Conservation (phyloP, 352 stramenopile genomes). For the Phytophthora cactorum region DNA sequence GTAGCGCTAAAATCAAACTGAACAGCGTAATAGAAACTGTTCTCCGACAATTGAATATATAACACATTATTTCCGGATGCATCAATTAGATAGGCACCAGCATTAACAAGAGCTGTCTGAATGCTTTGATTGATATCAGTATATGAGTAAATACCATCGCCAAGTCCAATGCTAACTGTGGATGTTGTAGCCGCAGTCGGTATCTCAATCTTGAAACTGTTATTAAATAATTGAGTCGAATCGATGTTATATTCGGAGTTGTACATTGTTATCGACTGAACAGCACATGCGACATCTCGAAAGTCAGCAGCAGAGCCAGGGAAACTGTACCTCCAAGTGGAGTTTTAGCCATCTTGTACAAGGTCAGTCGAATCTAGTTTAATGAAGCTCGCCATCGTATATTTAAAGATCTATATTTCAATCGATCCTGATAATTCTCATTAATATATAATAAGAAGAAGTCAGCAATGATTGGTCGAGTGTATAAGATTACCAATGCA, state of each 20-base stretch:
- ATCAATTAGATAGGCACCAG: constrained; percentile 14
- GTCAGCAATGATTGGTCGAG: too few relatives aligned
- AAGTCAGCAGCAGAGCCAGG: not conserved
- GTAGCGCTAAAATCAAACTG: constrained; percentile 8
- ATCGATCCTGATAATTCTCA: too few relatives aligned
- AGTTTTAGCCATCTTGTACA: too few relatives aligned
- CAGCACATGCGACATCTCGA: not conserved
- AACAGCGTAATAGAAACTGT: constrained; percentile 14
- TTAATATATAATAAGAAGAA: too few relatives aligned
- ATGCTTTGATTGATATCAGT: constrained; percentile 14
- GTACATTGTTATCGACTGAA: not conserved
- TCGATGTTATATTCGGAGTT: not conserved
- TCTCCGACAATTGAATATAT: constrained; percentile 13
- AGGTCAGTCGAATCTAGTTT: too few relatives aligned
- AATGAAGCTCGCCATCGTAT: too few relatives aligned
- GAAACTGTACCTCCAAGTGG: too few relatives aligned
- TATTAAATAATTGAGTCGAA: not conserved
- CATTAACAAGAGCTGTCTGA: constrained; percentile 14
- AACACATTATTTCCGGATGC: constrained; percentile 9
- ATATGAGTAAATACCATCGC: not conserved
- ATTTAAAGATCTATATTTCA: too few relatives aligned
- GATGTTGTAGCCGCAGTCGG: not conserved
- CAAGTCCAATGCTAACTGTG: not conserved
- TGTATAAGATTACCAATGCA: too few relatives aligned
- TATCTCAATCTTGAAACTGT: not conserved